These are phyloP conservation scores for Cladorrhinum samala DNA, from an alignment of 495 filamentous ascomycete genomes.

Conservation along the genomic window DNA sequence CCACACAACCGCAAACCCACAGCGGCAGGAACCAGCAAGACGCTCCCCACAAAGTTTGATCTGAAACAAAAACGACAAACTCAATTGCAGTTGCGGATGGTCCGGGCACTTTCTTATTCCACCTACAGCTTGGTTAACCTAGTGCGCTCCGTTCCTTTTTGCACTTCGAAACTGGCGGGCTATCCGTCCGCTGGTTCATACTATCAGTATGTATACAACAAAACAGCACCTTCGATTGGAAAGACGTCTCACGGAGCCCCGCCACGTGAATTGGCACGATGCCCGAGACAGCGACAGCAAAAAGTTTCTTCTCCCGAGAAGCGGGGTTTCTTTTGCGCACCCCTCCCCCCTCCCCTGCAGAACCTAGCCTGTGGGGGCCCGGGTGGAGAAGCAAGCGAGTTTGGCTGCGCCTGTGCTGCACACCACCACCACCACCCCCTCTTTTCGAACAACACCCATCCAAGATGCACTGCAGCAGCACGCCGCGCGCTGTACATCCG, in stretches of 20 bases:
- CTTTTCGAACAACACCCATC: neutral
- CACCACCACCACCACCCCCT: neutral
- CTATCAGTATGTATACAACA: too few relatives aligned
- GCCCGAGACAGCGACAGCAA: neutral
- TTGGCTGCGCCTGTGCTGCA: neutral
- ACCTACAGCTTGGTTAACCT: too few relatives aligned
- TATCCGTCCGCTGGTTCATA: too few relatives aligned
- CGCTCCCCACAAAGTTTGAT: too few relatives aligned
- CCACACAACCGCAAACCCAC: neutral
- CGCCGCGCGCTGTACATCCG: neutral
- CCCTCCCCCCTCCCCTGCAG: neutral
- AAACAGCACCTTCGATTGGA: too few relatives aligned
- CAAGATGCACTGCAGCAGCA: neutral
- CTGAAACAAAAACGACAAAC: too few relatives aligned
- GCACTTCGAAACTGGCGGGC: too few relatives aligned
- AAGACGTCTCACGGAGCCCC: neutral
- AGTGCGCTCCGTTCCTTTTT: too few relatives aligned
- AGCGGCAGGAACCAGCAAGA: neutral
- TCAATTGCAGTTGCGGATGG: too few relatives aligned
- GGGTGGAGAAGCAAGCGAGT: conserved; percentile 4
- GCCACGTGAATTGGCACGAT: neutral
- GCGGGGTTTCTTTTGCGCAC: neutral
- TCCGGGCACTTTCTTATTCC: too few relatives aligned
- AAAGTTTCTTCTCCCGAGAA: neutral
- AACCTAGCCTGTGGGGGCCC: neutral